Evolutionary conservation across 108 stramenopile species (phyloP).

Genomic region (Bacterosira constricta): DNA sequence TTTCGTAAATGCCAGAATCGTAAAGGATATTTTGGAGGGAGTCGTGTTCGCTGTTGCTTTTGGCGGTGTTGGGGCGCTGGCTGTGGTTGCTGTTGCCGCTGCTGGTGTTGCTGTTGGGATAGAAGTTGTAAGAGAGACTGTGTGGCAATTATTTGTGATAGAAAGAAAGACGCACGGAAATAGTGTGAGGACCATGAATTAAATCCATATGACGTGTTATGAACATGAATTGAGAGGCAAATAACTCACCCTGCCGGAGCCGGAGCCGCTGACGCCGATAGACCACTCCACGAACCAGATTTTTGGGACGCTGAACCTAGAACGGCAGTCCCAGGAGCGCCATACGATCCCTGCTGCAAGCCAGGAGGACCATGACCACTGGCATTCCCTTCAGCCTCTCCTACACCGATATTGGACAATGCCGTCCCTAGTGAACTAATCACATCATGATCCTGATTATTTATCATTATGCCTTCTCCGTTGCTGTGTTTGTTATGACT

Average conservation of each 20-base stretch:
- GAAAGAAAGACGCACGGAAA: not conserved
- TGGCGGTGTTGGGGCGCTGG: constrained; percentile 9
- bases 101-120: constrained; percentile 3
- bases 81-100: constrained; percentile 6
- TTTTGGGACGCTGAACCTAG: not conserved
- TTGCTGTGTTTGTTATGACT: not conserved
- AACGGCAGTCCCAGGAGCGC: not conserved
- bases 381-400: not conserved
- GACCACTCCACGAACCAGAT: not conserved
- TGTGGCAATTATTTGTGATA: not conserved
- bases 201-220: not conserved
- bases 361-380: not conserved
- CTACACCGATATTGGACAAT: not conserved
- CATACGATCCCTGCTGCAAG: not conserved
- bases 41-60: constrained; percentile 19
- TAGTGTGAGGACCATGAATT: too few species aligned
- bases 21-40: constrained; percentile 45
- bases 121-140: constrained; percentile 14
- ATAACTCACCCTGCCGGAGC: constrained; percentile 8
- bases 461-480: not conserved
- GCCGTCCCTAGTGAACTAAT: not conserved
- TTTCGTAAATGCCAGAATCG: constrained; percentile 44
- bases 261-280: constrained; percentile 3
- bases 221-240: not conserved
- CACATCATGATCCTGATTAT: not conserved